These are phyloP conservation scores for Mycena floridula DNA, from an alignment of 768 basidiomycete genomes.

Conservation along the genomic window DNA sequence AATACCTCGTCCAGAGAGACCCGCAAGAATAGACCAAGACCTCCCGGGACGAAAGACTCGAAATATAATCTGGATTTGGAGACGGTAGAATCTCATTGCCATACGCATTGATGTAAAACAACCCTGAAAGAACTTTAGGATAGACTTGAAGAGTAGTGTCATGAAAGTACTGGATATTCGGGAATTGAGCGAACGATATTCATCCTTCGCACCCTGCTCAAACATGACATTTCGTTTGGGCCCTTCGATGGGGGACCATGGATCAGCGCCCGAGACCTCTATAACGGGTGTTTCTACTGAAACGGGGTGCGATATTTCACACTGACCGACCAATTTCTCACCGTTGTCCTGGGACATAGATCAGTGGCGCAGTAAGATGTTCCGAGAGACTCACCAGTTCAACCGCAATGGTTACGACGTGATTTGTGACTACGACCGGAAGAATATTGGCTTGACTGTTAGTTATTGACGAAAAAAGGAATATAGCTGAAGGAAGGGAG, in stretches of 20 bases:
- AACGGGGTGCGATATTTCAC: slow-evolving; percentile 88
- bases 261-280: slow-evolving; percentile 27
- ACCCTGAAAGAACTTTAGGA: slow-evolving; percentile 32
- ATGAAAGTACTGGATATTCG: slow-evolving; percentile 53
- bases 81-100: slow-evolving; percentile 88
- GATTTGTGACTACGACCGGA: slow-evolving; percentile 89
- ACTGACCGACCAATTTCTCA: slow-evolving; percentile 79
- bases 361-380: neutral
- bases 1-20: slow-evolving; percentile 88
- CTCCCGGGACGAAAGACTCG: slow-evolving; percentile 52
- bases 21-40: slow-evolving; percentile 89
- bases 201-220: slow-evolving; percentile 43
- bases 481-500: slow-evolving; percentile 89
- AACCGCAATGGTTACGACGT: slow-evolving; percentile 92
- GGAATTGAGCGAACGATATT: slow-evolving; percentile 51
- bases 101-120: slow-evolving; percentile 88
- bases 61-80: slow-evolving; percentile 78
- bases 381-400: slow-evolving; percentile 50
- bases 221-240: slow-evolving; percentile 62
- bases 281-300: slow-evolving; percentile 21
- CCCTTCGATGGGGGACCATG: slow-evolving; percentile 45
- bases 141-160: neutral
- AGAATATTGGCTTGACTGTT: slow-evolving; percentile 83
- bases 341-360: slow-evolving; percentile 57
- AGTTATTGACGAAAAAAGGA: slow-evolving; percentile 88